Evolutionary conservation across 352 stramenopile species (phyloP), one percentile per base, ranked within the genome.

Genomic region (Globisporangium irregulare): DNA sequence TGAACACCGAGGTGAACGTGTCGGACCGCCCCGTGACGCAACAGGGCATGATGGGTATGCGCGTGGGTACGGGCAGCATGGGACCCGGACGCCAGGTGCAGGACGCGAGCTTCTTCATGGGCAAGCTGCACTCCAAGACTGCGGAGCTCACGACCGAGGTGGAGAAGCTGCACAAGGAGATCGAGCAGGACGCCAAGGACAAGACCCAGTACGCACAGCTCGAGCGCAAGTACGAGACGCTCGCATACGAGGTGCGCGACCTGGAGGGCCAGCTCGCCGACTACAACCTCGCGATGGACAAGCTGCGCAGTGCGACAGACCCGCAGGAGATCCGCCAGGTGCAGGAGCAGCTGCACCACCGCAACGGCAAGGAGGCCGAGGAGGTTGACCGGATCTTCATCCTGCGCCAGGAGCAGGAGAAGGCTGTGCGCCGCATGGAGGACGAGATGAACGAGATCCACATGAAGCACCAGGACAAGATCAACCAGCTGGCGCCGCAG

Each of bases 241-340:
- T 93, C 51, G 81, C 81, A 6, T 58, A 76, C 51, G 76, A 90
- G 61, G 89, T 96, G 53, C 84, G 92, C 27, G 79, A 91, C 51
- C 67, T 97, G n/a, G 91, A 98, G 74, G 93, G 93, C 2, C 91
- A 94, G 54, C 75, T 98, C 20, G 92, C 92, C 0, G 93, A 98
- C 76, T 97, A 98, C 70, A 98, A 98, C 72, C 76, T 98, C 25
- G 93, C 93, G 24, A 97, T 98, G 82, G 92, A 98, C 72, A 98
- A 98, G 73, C 74, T 92, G 41, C 76, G 82, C 32, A 93, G 84
- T 43, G 76, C 74, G 15, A 93, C 84, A 14, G 81, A 93, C 51
- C 84, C 84, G 1, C 70, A 68, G 1, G 82, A 91, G 72, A 91
- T 91, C 64, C 79, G 78, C 2, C 81, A 91, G 62, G 84, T 92